Conservation (phyloP, 306 rosid genomes). For the Vigna trinervia region DNA sequence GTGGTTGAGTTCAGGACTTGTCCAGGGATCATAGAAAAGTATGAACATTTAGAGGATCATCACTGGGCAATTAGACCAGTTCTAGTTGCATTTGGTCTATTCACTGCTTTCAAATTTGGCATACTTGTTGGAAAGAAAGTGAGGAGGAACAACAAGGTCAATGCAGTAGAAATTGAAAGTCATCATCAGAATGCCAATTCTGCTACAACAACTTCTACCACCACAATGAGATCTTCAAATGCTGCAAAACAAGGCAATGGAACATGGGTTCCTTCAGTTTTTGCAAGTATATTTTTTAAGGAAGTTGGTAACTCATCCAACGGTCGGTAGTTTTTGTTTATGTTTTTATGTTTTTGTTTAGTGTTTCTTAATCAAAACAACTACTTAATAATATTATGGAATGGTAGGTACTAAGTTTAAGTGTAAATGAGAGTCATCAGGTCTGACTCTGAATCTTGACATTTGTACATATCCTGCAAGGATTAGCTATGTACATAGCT, state of each 20-base stretch:
- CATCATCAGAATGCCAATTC: slow-evolving; percentile 56
- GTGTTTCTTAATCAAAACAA: slow-evolving; percentile 9
- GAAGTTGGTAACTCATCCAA: slow-evolving; percentile 54
- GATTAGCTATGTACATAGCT: slow-evolving; percentile 24
- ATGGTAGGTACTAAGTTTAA: not conserved
- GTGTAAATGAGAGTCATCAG: slow-evolving; percentile 15
- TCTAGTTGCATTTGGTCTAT: slow-evolving; percentile 70
- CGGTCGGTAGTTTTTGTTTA: slow-evolving; percentile 45
- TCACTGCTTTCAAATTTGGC: slow-evolving; percentile 80
- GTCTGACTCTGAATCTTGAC: slow-evolving; percentile 40
- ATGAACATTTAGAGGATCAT: slow-evolving; percentile 89
- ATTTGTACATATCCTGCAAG: slow-evolving; percentile 43
- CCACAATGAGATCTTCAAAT: slow-evolving; percentile 25
- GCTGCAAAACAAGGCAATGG: slow-evolving; percentile 39
- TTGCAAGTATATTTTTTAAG: slow-evolving; percentile 65
- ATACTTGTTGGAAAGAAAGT: slow-evolving; percentile 61
- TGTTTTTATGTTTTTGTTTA: not conserved
- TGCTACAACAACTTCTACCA: slow-evolving; percentile 31
- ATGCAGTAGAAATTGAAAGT: slow-evolving; percentile 50
- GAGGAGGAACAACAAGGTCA: slow-evolving; percentile 56
- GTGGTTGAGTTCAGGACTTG: slow-evolving; percentile 65
- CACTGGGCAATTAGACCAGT: slow-evolving; percentile 90
- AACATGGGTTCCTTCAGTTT: slow-evolving; percentile 77
- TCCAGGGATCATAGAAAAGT: slow-evolving; percentile 74
- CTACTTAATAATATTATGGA: slow-evolving; percentile 20